Base-by-base conservation (phyloP, 75 land plant species). In the Larix kaempferi region DNA sequence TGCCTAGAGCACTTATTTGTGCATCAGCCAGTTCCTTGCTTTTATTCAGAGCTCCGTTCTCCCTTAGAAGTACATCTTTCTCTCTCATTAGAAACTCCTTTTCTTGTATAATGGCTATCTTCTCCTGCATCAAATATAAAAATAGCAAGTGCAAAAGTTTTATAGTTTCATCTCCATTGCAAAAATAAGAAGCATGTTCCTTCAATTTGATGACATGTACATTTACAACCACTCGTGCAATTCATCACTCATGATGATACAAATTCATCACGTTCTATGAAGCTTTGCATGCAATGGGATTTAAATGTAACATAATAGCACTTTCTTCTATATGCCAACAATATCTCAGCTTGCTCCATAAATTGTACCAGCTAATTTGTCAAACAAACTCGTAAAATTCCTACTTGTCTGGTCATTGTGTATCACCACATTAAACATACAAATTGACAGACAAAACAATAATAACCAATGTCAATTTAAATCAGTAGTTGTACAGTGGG, bases 11-110 rank as follows among this genome's bases (percentile, higher is more conserved):
- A 17, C 26, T 59, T 65, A 86, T 83, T 77, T 93, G 90, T 29
- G 59, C 79, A 72, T 93, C 93, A 83, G 86, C 74, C 56, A 77
- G 58, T 57, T 88, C 92, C 80, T 88, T 95, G 75, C 65, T 80
- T 81, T 85, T 88, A 49, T 77, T 56, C 74, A 95, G 78, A 26
- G 76, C 29, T 11, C 78, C 81, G 59, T 84, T 91, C 67, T 95
- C 95, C 76, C 77, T 56, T 52, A 74, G 69, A 33, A 89, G 86
- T 25, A 52, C 76, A 39, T 86, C 85, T 74, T 83, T 95, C 73
- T 84, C 88, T 77, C 85, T 83, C 63, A 60, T 49, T 35, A 94
- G 81, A 62, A 80, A 67, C 37, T 92, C 91, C 63, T 75, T 84
- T 77, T 92, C 93, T 79, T 79, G 88, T 65, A 90, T 63, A 60